These are phyloP conservation scores for Zasmidium citrigriseum DNA, from an alignment of 2,329 filamentous ascomycete genomes.

Conservation along the genomic window DNA sequence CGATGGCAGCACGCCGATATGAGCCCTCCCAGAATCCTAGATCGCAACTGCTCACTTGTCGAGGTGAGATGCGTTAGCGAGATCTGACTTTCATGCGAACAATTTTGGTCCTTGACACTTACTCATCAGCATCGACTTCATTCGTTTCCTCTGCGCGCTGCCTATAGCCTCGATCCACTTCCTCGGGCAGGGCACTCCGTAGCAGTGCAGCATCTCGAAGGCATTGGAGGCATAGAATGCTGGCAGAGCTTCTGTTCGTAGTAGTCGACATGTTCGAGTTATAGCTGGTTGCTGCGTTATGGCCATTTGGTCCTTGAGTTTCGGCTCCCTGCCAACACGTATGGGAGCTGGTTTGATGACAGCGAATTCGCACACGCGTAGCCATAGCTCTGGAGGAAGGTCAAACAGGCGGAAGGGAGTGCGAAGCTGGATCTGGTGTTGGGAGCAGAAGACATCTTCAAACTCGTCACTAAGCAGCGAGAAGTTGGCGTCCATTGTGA, in stretches of 20 bases:
- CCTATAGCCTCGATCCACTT: conserved; percentile 16
- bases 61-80: not conserved
- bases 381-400: conserved; percentile 22
- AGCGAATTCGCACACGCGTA: conserved; percentile 17
- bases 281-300: conserved; percentile 17
- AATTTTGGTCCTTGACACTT: too few species aligned
- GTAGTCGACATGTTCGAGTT: conserved; percentile 15
- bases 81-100: too few species aligned
- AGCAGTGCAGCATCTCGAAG: conserved; percentile 17
- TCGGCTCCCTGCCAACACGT: conserved; percentile 13
- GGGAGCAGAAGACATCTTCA: conserved; percentile 12
- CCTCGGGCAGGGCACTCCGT: conserved; percentile 16
- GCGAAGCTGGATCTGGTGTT: conserved; percentile 9
- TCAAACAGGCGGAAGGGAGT: conserved; percentile 21
- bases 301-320: conserved; percentile 5
- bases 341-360: conserved; percentile 7
- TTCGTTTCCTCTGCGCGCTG: conserved; percentile 1
- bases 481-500: conserved; percentile 14
- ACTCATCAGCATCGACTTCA: conserved; percentile 9
- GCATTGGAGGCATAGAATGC: conserved; percentile 15
- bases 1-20: conserved; percentile 2
- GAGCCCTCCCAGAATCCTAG: conserved; percentile 6
- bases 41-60: not conserved
- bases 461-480: conserved; percentile 10
- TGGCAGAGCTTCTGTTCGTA: conserved; percentile 15